Conservation (phyloP, 306 rosid genomes). For the Cucumis hystrix region DNA sequence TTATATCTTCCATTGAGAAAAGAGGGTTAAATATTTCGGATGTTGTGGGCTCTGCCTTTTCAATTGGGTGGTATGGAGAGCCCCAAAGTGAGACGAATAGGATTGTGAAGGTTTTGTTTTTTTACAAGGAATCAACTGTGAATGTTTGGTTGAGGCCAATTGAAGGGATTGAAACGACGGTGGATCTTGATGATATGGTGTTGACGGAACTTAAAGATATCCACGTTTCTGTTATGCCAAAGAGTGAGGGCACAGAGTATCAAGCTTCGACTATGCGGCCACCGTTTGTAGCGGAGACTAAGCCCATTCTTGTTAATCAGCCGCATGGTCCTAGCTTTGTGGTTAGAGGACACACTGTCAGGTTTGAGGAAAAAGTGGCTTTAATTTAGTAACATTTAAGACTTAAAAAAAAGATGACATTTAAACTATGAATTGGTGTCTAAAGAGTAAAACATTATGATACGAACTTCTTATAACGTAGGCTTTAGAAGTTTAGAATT, state of each 20-base stretch:
- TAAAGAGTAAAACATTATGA: too few species aligned
- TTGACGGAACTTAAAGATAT: constrained; percentile 13
- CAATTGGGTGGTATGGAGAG: constrained; percentile 26
- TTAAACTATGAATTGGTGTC: too few species aligned
- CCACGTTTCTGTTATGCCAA: constrained; percentile 13
- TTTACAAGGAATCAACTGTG: constrained; percentile 11
- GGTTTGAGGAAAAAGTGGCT: background rate
- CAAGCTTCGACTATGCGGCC: constrained; percentile 9
- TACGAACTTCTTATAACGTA: too few species aligned
- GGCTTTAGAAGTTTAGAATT: too few species aligned
- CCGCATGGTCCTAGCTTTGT: constrained; percentile 10
- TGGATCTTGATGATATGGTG: constrained; percentile 25
- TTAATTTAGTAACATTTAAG: too few species aligned
- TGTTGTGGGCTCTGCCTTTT: constrained; percentile 9
- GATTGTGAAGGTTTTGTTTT: constrained; percentile 10
- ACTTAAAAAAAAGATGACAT: too few species aligned
- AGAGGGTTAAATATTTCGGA: constrained; percentile 18
- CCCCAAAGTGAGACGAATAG: background rate
- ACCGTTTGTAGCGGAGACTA: constrained; percentile 14
- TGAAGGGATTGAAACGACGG: constrained; percentile 22
- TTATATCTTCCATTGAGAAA: constrained; percentile 12
- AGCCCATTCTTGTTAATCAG: background rate
- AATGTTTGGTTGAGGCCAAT: constrained; percentile 23
- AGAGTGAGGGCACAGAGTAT: constrained; percentile 22
- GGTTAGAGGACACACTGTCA: constrained; percentile 12